phyloP scores from a whole-genome alignment of 257 asterid species.

The Salvia splendens region DNA sequence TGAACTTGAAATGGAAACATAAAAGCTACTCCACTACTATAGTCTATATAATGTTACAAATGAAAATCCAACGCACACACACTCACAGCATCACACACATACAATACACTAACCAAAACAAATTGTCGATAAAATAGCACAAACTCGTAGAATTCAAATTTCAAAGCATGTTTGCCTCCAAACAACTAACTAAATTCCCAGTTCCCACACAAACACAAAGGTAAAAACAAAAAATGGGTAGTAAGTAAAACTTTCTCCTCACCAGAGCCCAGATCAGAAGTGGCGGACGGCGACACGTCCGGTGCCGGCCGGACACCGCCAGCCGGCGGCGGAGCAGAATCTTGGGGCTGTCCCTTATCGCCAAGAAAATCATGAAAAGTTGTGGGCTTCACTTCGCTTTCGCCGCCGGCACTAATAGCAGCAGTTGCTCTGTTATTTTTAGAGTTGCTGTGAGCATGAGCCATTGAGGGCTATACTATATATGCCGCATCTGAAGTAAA shows the following conservation, averaged over 20 bases:
- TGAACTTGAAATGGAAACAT: slow-evolving; percentile 5
- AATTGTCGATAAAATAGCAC: not conserved
- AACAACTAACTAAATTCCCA: not conserved
- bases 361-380: slow-evolving; percentile 92
- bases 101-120: not conserved
- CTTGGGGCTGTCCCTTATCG: slow-evolving; percentile 48
- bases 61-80: slow-evolving; percentile 3
- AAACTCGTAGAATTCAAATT: slow-evolving; percentile 5
- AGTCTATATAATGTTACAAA: slow-evolving; percentile 15
- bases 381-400: slow-evolving; percentile 55
- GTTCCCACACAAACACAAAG: not conserved
- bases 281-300: slow-evolving; percentile 68
- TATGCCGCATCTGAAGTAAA: slow-evolving; percentile 30
- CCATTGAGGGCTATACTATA: slow-evolving; percentile 47
- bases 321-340: slow-evolving; percentile 46
- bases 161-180: not conserved
- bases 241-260: slow-evolving; percentile 17
- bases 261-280: slow-evolving; percentile 91
- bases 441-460: slow-evolving; percentile 59
- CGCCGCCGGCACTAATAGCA: slow-evolving; percentile 40
- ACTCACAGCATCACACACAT: not conserved
- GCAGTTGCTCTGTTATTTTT: slow-evolving; percentile 33
- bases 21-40: not conserved
- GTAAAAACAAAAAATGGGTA: slow-evolving; percentile 14
- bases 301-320: slow-evolving; percentile 50